Evolutionary conservation across 352 stramenopile species (phyloP), one percentile per base, ranked within the genome.

Genomic region (Sclerospora graminicola): DNA sequence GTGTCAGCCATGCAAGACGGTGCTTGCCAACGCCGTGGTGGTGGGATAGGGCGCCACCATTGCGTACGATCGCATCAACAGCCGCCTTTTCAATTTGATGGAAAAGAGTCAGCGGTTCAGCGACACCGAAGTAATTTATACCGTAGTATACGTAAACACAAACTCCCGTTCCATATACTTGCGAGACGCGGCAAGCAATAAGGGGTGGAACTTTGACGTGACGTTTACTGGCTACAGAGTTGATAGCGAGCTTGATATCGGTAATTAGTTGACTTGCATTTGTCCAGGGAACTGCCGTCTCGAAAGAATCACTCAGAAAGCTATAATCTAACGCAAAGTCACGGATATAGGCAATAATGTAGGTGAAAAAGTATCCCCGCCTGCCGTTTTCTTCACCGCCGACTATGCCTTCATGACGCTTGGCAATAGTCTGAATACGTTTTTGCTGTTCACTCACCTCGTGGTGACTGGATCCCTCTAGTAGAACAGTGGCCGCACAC

Each of bases 141-240:
- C 87, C 94, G 56, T 97, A 96, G 63, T 98, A 98, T 51, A 98
- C 95, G 57, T 98, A 98, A 19, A 98, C 70, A 32, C 84, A 96
- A 32, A 82, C 89, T 38, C 91, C 91, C 9, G 95, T 94, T 33
- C 95, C 87, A 57, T 98, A 98, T 9, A 97, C 71, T 61, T 98
- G 94, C 1, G 91, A 97, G 20, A 98, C 76, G 14, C 94, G 81
- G 51, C 84, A 94, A 2, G 82, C 85, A 42, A 97, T 81, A 27
- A 98, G 83, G 27, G 90, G 88, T 7, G 69, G 57, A 16, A 85
- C 76, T 15, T 76, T 69, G 24, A 96, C 67, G 29, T 69, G 49
- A 36, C 57, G 41, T 27, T 48, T 48, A 9, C 61, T 63, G 10
- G 67, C 71, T 0, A 54, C 51, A 8, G 45, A 42, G 18, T 66